Conservation (phyloP, 2,329 filamentous ascomycete species). For the Emydomyces testavorans region DNA sequence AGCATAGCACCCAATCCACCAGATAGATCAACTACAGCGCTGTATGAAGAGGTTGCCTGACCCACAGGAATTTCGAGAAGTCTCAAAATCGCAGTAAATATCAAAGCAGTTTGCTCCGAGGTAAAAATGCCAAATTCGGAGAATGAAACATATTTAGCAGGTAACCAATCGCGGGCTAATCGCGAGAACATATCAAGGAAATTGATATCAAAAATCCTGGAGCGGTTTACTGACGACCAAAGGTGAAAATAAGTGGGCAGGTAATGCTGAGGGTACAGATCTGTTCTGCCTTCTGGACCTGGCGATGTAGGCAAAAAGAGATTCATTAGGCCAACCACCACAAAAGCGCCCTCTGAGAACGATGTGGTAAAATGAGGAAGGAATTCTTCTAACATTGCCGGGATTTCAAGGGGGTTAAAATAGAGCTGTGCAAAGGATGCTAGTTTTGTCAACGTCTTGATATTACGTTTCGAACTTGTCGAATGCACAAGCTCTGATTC, state of each 20-base stretch:
- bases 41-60: conserved; percentile 88
- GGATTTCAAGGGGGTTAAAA: conserved; percentile 78
- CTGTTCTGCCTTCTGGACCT: conserved; percentile 55
- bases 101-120: conserved; percentile 75
- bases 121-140: conserved; percentile 84
- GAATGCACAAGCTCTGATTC: conserved; percentile 59
- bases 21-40: conserved; percentile 63
- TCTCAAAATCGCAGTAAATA: conserved; percentile 83
- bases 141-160: conserved; percentile 64
- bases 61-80: conserved; percentile 92
- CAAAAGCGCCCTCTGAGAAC: conserved; percentile 81
- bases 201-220: conserved; percentile 71
- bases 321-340: conserved; percentile 80
- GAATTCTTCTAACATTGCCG: conserved; percentile 68
- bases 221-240: conserved; percentile 87
- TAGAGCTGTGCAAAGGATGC: conserved; percentile 84
- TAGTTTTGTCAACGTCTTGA: conserved; percentile 70
- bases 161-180: conserved; percentile 70
- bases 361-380: conserved; percentile 86
- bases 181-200: conserved; percentile 86
- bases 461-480: conserved; percentile 52
- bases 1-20: conserved; percentile 75
- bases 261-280: conserved; percentile 79
- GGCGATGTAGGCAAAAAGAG: conserved; percentile 69
- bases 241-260: conserved; percentile 91